Percentiles rank a stretch among this genome's conserved stretches.
These are phyloP conservation scores for Neoarthrinium moseri DNA, from an alignment of 2,329 filamentous ascomycete species.

Conservation along the genomic window DNA sequence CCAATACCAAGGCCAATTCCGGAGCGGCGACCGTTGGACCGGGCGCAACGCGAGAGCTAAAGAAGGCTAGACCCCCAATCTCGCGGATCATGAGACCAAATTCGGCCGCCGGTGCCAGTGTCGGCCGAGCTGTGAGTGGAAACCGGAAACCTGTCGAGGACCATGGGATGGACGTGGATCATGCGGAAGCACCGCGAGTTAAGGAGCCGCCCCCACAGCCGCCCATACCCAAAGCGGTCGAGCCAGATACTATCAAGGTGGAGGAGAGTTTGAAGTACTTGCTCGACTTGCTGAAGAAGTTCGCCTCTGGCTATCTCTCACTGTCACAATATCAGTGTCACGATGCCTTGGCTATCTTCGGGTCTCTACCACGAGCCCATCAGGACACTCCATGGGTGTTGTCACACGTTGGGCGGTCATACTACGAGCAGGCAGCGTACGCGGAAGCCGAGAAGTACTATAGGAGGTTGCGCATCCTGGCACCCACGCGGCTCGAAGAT, in stretches of 20 bases:
- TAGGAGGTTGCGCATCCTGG: conserved; percentile 71
- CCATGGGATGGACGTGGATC: conserved; percentile 67
- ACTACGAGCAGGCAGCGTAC: conserved; percentile 89
- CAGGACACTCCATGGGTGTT: conserved; percentile 93
- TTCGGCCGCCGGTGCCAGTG: conserved; percentile 62
- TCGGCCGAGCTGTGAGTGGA: conserved; percentile 85
- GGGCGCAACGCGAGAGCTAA: conserved; percentile 70
- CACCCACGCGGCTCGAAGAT: conserved; percentile 82
- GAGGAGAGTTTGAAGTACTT: conserved; percentile 76
- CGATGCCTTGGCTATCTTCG: conserved; percentile 74
- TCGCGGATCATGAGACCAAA: conserved; percentile 65
- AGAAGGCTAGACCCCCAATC: conserved; percentile 76
- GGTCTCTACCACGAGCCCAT: conserved; percentile 68
- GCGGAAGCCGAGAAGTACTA: conserved; percentile 85
- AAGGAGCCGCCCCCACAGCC: conserved; percentile 42
- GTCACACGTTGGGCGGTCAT: conserved; percentile 83
- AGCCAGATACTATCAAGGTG: conserved; percentile 60
- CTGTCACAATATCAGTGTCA: conserved; percentile 77
- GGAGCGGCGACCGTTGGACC: conserved; percentile 55
- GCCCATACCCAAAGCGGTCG: conserved; percentile 36
- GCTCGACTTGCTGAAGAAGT: conserved; percentile 76
- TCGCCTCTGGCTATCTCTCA: conserved; percentile 77
- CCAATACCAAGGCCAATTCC: conserved; percentile 63
- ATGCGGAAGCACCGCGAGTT: conserved; percentile 54
- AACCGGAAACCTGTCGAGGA: conserved; percentile 76